phyloP scores from a whole-genome alignment of 176 grass and related monocot species.

The bread wheat (Triticum aestivum) region DNA sequence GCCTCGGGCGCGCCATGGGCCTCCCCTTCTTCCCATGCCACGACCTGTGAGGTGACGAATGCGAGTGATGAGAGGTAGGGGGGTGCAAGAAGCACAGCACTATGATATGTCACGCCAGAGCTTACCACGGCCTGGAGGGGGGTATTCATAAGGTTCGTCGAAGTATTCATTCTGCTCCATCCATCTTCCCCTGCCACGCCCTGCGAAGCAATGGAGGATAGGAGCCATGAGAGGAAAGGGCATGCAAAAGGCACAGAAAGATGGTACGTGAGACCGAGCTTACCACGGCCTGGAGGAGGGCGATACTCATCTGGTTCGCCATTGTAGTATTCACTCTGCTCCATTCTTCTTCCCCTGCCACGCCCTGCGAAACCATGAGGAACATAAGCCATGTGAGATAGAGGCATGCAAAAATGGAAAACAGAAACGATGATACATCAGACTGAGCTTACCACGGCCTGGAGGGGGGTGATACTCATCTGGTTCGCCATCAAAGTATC shows the following conservation, averaged over 20 bases:
- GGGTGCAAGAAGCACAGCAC: neutral
- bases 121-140: conserved; percentile 49
- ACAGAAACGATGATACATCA: neutral
- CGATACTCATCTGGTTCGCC: conserved; percentile 25
- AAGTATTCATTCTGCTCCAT: conserved; percentile 50
- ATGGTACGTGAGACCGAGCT: neutral
- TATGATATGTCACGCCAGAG: neutral
- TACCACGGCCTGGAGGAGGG: conserved; percentile 49
- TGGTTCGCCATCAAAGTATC: conserved; percentile 49
- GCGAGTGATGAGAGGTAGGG: neutral
- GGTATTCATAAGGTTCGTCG: conserved; percentile 33
- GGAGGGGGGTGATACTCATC: conserved; percentile 44
- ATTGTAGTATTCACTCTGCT: conserved; percentile 53
- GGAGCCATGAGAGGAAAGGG: neutral
- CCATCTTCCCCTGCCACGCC: conserved; percentile 41
- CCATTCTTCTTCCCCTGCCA: conserved; percentile 36
- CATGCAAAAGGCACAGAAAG: neutral
- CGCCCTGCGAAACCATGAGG: conserved; percentile 24
- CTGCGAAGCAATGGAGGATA: neutral
- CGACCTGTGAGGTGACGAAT: conserved; percentile 16
- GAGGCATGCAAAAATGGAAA: neutral
- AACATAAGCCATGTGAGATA: neutral
- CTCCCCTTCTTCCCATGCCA: conserved; percentile 33
- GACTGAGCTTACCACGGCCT: conserved; percentile 36
- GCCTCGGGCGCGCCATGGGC: conserved; percentile 30